Evolutionary conservation across 768 basidiomycete genomes (phyloP), one percentile per base, ranked within the genome.

Genomic region (Pulveroboletus sp.): DNA sequence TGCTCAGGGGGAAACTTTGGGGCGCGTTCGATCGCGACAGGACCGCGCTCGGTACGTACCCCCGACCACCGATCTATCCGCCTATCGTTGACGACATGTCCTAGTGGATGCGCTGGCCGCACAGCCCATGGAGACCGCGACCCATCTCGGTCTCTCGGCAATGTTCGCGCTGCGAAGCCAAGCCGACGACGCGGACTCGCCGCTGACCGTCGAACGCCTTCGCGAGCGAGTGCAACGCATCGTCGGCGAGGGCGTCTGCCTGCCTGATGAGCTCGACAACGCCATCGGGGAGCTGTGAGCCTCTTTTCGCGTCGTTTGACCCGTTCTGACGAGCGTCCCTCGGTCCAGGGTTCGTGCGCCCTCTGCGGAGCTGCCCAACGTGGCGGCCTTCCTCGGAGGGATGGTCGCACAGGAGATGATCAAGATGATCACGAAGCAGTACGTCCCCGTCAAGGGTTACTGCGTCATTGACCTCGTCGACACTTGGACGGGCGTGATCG

Each of bases 361-460:
- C 2, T 83, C 78, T 0, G 85, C 90, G 4, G 92, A 95, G 60
- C 71, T 98, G 4, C 95, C 95, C 6, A 98, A 93, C 56, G 93
- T 85, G 2, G 12, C 27, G 6, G 27, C 27, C 2, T 82, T 98
- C 61, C 73, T 97, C 1, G 96, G 96, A 2, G 96, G 96, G 3
- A 68, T 98, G 30, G 86, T 97, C 17, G 93, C 94, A 22, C 96
- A 99, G 59, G 96, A 99, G 64, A 83, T 85, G 6, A 98, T 98
- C 76, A 98, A 99, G 77, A 77, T 98, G 71, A 86, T 95, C 60
- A 99, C 95, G 49, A 84, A 82, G 60, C 96, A 99, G 68, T 99
- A 99, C 64, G 78, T 94, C 13, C 94, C 96, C 8, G 78, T 95
- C 54, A 81, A 86, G 53, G 89, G 91, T 13, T 86, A 85, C 56